phyloP scores from a whole-genome alignment of 73 alveolate species.

The Paramecium caudatum region DNA sequence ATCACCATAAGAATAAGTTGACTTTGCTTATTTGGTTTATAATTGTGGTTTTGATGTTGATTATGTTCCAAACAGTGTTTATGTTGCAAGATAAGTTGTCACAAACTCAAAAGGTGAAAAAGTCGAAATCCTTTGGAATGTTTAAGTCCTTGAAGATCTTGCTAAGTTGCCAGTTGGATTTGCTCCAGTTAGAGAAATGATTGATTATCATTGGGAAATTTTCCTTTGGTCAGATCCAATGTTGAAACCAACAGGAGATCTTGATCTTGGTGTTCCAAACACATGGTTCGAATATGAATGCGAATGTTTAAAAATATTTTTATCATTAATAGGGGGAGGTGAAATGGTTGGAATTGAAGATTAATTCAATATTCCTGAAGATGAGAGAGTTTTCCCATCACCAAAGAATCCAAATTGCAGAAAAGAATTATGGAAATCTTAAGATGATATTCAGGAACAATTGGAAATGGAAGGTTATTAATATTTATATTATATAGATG shows the following conservation, averaged over 20 bases:
- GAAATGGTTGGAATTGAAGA: constrained; percentile 81
- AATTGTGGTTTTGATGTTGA: constrained; percentile 90
- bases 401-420: constrained; percentile 88
- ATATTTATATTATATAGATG: neutral
- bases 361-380: constrained; percentile 91
- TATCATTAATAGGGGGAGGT: constrained; percentile 72
- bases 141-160: constrained; percentile 88
- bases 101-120: constrained; percentile 96
- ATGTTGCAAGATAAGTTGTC: constrained; percentile 91
- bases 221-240: constrained; percentile 92
- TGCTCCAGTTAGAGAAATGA: constrained; percentile 89
- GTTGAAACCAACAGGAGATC: constrained; percentile 87
- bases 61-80: constrained; percentile 89
- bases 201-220: constrained; percentile 95
- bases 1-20: constrained; percentile 93
- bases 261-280: constrained; percentile 93
- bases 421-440: constrained; percentile 90
- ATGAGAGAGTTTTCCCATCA: constrained; percentile 89
- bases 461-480: constrained; percentile 84
- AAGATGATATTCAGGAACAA: constrained; percentile 82
- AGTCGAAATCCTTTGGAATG: constrained; percentile 94
- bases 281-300: constrained; percentile 94
- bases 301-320: constrained; percentile 78
- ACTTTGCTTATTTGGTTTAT: constrained; percentile 87
- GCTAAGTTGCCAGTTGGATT: constrained; percentile 82